Base-by-base conservation (phyloP, 768 basidiomycete species). In the Mrakia blollopis region DNA sequence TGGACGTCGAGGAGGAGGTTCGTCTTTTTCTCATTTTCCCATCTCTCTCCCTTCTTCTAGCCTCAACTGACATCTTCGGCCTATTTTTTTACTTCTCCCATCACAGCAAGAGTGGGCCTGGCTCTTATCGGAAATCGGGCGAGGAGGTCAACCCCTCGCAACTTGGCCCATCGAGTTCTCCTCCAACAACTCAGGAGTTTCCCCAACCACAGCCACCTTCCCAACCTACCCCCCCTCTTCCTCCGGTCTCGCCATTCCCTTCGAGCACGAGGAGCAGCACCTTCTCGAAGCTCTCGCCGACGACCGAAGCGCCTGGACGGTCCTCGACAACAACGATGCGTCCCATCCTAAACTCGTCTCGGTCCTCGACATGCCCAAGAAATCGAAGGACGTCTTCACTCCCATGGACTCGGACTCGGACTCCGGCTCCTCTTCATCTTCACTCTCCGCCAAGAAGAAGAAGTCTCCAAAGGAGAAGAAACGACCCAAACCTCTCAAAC, bases 1-100 rank as follows among this genome's bases (percentile, higher is more conserved):
- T 77, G n/a, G 76, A 77, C 41, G 50, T 73, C 47, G 76, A 77
- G 50, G 76, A 77, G 23, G 76, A 77, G 71, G 76, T 77, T 18
- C 44, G 71, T 50, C 41, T 13, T 52, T 39, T 18, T 37, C 21
- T 61, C 75, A 23, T 35, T 18, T 41, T 25, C 13, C 39, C 21
- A 35, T 7, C 25, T 32, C 63, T 13, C 57, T 62, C 21, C 62
- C 57, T 52, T 10, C 41, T 30, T 16, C 41, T 41, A 9, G 35
- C 21, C 2, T n/a, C 47, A 11, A 30, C 52, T 54, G 8, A 44
- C 63, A n/a, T 2, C 52, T 30, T 28, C 14, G 8, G 37, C 14
- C 16, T 16, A 2, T 13, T 32, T n/a, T 52, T 25, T 37, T 35
- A 5, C 44, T 39, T 62, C 67, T 5, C 18, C 37, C 28, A 28